Conservation (phyloP, 208 protist genomes). For the Leishmania arabica region DNA sequence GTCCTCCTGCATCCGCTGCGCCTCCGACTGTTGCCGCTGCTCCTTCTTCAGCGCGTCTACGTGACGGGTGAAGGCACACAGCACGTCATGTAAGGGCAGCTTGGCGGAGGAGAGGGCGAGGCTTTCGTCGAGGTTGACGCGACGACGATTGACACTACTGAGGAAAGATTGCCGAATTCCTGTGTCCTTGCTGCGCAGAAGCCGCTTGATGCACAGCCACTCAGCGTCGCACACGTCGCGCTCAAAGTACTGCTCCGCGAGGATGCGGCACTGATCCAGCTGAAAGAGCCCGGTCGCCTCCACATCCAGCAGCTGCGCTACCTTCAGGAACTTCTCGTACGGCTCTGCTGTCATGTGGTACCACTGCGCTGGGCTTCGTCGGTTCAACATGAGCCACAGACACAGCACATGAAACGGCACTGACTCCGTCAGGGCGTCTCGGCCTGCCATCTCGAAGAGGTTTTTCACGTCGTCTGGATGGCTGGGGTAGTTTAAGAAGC, state of each 20-base stretch:
- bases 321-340: constrained; percentile 46
- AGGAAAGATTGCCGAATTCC: constrained; percentile 43
- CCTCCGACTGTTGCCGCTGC: constrained; percentile 17
- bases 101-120: constrained; percentile 16
- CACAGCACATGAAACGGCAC: constrained; percentile 54
- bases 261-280: constrained; percentile 43
- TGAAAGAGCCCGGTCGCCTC: constrained; percentile 62
- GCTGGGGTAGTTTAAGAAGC: constrained; percentile 66
- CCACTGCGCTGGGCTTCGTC: constrained; percentile 43
- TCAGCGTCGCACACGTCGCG: constrained; percentile 42
- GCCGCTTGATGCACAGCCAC: constrained; percentile 38
- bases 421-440: constrained; percentile 30
- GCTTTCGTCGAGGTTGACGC: constrained; percentile 1
- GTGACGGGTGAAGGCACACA: constrained; percentile 42
- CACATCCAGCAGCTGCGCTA: constrained; percentile 55
- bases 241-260: constrained; percentile 67
- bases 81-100: constrained; percentile 56
- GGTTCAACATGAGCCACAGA: constrained; percentile 52
- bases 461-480: constrained; percentile 62
- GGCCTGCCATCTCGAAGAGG: constrained; percentile 43
- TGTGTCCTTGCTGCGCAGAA: constrained; percentile 33
- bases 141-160: neutral
- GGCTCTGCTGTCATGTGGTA: constrained; percentile 43
- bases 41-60: constrained; percentile 32
- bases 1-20: constrained; percentile 19